Percentiles rank a stretch among this genome's conserved stretches.
Evolutionary conservation across 768 basidiomycete species (phyloP).

Genomic region (Xerocomellus chrysenteron): DNA sequence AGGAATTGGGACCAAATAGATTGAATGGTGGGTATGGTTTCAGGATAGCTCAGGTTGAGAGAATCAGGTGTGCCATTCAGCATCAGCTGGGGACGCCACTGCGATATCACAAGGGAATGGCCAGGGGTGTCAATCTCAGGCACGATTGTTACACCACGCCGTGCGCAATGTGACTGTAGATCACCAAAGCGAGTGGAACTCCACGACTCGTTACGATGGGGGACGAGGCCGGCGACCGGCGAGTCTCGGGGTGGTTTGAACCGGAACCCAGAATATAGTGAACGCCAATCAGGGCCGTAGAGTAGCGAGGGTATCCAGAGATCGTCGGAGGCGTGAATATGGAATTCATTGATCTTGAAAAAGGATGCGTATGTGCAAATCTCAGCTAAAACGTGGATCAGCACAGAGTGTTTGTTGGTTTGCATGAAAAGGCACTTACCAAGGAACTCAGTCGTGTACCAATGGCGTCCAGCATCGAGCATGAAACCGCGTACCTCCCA

Average conservation of each 20-base stretch:
- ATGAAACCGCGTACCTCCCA: slow-evolving; percentile 48
- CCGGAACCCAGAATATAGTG: slow-evolving; percentile 43
- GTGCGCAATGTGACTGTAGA: slow-evolving; percentile 38
- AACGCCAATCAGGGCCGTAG: slow-evolving; percentile 38
- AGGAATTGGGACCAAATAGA: slow-evolving; percentile 43
- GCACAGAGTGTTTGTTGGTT: neutral
- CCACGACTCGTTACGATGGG: slow-evolving; percentile 43
- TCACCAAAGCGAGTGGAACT: slow-evolving; percentile 29
- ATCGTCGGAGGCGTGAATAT: slow-evolving; percentile 45
- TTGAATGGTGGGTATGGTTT: slow-evolving; percentile 42
- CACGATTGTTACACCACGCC: slow-evolving; percentile 38
- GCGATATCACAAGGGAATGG: slow-evolving; percentile 43
- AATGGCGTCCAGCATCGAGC: slow-evolving; percentile 48
- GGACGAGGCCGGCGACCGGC: slow-evolving; percentile 36
- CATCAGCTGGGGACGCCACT: slow-evolving; percentile 46
- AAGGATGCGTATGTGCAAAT: slow-evolving; percentile 45
- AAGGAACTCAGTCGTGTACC: slow-evolving; percentile 40
- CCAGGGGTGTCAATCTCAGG: slow-evolving; percentile 47
- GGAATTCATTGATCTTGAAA: slow-evolving; percentile 45
- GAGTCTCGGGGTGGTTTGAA: slow-evolving; percentile 38
- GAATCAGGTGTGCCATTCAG: slow-evolving; percentile 35
- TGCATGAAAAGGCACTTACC: slow-evolving; percentile 19
- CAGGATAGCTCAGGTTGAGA: slow-evolving; percentile 41
- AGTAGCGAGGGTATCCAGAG: slow-evolving; percentile 42
- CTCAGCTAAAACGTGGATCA: slow-evolving; percentile 31